Base-by-base conservation (phyloP, 306 rosid species). In the Medicago truncatula region DNA sequence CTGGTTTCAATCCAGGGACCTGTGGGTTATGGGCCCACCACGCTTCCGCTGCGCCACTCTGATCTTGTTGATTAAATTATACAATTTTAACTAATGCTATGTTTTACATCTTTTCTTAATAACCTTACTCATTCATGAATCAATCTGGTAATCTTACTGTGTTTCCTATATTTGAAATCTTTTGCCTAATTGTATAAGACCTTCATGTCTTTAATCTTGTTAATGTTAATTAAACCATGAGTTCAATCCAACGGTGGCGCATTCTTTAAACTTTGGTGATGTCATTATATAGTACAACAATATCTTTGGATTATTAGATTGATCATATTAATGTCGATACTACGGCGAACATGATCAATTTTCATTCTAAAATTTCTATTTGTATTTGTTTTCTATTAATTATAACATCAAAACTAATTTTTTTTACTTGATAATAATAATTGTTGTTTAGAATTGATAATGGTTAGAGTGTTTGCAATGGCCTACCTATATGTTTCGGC, bases 1-100 rank as follows among this genome's bases (percentile, higher is more conserved):
- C 71, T 18, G 56, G 71, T 43, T 67, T 67, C 39, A 56, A 67
- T 67, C 56, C 71, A 11, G 56, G 56, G 71, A 67, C 71, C 71
- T 67, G 73, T 67, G 73, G 73, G 73, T 67, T 67, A 67, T 67
- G 57, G 73, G 73, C 73, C 73, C 73, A 67, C 57, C 73, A 67
- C 73, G 73, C 73, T 44, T 67, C 73, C 73, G 73, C 73, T 67
- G 73, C 73, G 58, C 58, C 73, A 67, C 73, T 67, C 73, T 67
- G 58, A 67, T 44, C 7, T 13, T 41, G 12, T 41, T 41, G 46
- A 1, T 21, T 21, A 21, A 21, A 21, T 21, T 21, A 21, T 21
- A 8, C 12, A 7, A 11, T 11, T 34, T 57, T 65, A 20, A 16
- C 31, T 21, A 21, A 21, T 21, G 23, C 1, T 21, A 1, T 2